Percentiles rank a stretch among this genome's conserved stretches.
These are phyloP conservation scores for Wickerhamomyces chambardii DNA, from an alignment of 805 yeast genomes.

Conservation along the genomic window DNA sequence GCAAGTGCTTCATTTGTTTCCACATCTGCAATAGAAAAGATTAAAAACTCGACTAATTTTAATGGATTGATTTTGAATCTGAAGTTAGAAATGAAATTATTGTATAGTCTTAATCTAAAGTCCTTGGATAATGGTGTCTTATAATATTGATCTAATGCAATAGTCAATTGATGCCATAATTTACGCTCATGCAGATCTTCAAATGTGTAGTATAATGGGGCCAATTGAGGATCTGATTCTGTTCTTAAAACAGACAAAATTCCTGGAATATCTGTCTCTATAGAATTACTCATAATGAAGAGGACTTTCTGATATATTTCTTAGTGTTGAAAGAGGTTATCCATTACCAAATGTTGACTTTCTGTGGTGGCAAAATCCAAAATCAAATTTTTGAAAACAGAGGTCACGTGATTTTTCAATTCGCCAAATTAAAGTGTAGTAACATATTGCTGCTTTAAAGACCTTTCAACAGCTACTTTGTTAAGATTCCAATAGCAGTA, in stretches of 20 bases:
- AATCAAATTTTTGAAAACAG: too few species aligned
- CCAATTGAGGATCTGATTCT: conserved; percentile 57
- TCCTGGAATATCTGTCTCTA: conserved; percentile 13
- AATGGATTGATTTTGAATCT: conserved; percentile 69
- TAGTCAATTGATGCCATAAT: conserved; percentile 91
- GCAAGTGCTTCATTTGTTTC: conserved; percentile 40
- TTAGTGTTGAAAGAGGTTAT: too few species aligned
- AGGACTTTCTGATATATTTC: too few species aligned
- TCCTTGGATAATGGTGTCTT: conserved; percentile 39
- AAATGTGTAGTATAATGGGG: conserved; percentile 52
- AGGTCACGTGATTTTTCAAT: too few species aligned
- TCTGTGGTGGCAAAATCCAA: too few species aligned
- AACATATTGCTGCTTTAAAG: too few species aligned
- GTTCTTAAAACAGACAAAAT: conserved; percentile 40
- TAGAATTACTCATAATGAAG: too few species aligned
- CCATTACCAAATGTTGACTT: too few species aligned
- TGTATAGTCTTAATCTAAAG: conserved; percentile 58
- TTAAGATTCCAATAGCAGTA: too few species aligned
- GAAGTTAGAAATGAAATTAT: conserved; percentile 60
- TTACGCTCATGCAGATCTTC: conserved; percentile 85
- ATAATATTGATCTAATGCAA: conserved; percentile 53
- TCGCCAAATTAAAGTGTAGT: too few species aligned
- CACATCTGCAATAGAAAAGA: conserved; percentile 39
- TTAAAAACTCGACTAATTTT: conserved; percentile 67
- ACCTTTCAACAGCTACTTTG: too few species aligned